Base-by-base conservation (phyloP, 352 stramenopile genomes). In the Phytophthora aleatoria region DNA sequence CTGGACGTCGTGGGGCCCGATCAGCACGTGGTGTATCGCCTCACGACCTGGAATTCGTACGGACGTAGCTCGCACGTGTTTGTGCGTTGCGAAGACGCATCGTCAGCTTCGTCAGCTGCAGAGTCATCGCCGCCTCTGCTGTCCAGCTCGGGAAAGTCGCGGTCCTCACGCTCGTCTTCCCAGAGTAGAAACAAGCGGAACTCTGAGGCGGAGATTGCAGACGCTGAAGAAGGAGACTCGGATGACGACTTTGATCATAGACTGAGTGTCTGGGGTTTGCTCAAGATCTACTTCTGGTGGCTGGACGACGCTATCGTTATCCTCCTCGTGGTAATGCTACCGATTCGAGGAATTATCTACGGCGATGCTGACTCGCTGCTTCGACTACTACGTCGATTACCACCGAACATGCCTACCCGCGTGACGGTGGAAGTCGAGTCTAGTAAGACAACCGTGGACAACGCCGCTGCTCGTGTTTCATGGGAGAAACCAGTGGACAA, bases 31-130 rank as follows among this genome's bases (percentile, higher is more conserved):
- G 77, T 90, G 7, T 95, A 92, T 54, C 83, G 85, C 8, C 68
- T 95, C 2, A 85, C 87, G 42, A 90, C 83, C 0, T 95, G 87
- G 85, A 95, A 94, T 53, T 88, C 87, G 12, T 95, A 92, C 36
- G 87, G 87, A 20, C 82, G 81, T 2, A 95, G 87, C 26, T 31
- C 73, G 0, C 81, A 86, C 38, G 71, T 69, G 1, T 89, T 83
- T 55, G 62, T 91, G 36, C 85, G 78, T 5, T 93, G 85, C 50
- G 74, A 82, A 13, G 59, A 75, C 8, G 55, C 69, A 11, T 50
- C 62, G 28, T 62, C 50, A 24, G 31, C 54, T 15, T 67, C 68
- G 33, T 60, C 67, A 8, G 33, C 4, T 45, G 12, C 43, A 49
- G 55, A 41, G 8, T 45, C 57, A n/a, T 63, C 54, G 16, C 47